phyloP scores from a whole-genome alignment of 345 rosid genomes.

The Balakata baccata region DNA sequence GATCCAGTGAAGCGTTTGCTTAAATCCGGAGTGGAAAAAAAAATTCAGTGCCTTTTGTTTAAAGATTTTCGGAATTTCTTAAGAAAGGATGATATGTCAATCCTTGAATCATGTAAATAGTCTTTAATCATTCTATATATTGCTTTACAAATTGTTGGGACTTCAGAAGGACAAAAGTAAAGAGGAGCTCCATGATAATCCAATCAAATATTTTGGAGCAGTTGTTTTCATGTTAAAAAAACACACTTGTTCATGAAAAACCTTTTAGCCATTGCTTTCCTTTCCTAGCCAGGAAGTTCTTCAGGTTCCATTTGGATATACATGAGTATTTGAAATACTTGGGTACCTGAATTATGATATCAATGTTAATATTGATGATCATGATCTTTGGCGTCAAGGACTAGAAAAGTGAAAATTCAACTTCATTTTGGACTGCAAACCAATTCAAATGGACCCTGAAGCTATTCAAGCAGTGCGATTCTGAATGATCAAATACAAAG shows the following conservation, averaged over 20 bases:
- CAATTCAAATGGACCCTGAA: not conserved
- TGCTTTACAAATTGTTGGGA: not conserved
- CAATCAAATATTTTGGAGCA: not conserved
- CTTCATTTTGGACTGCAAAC: not conserved
- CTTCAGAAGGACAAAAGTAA: not conserved
- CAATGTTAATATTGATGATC: not conserved
- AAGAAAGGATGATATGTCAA: not conserved
- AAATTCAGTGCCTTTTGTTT: slow-evolving; percentile 2
- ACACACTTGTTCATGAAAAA: not conserved
- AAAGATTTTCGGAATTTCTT: slow-evolving; percentile 7
- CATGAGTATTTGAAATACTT: not conserved
- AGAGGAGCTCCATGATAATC: not conserved
- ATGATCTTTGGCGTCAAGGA: not conserved
- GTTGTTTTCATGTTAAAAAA: too few species aligned
- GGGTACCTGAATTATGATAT: not conserved
- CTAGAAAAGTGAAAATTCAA: not conserved
- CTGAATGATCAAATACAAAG: not conserved
- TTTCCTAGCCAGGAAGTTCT: not conserved
- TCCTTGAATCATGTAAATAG: not conserved
- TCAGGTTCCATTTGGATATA: not conserved
- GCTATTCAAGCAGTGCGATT: not conserved
- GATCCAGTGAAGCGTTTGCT: slow-evolving; percentile 7
- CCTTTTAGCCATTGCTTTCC: not conserved
- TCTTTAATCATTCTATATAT: not conserved
- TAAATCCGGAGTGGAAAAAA: slow-evolving; percentile 1